Evolutionary conservation across 2,329 filamentous ascomycete genomes (phyloP).

Genomic region (Lecanicillium sp.): DNA sequence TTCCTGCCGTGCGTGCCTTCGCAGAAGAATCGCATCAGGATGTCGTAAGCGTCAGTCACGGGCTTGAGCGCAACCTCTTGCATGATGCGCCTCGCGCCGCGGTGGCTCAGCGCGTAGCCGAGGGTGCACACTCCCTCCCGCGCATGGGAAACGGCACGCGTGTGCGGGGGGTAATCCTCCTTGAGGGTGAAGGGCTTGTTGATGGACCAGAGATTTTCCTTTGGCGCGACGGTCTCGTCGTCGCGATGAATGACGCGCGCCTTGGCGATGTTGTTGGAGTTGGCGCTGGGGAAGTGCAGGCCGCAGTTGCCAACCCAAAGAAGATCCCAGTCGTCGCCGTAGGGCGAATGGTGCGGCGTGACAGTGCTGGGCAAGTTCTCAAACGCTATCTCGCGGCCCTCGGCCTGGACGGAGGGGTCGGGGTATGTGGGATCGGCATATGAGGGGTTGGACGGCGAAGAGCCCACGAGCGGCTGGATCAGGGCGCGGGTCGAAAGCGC

Average conservation of each 20-base stretch:
- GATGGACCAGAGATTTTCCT: conserved; percentile 27
- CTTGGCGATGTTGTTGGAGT: conserved; percentile 20
- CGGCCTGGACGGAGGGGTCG: conserved; percentile 10
- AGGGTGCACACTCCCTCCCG: conserved; percentile 35
- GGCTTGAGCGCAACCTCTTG: conserved; percentile 37
- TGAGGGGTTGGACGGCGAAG: not conserved
- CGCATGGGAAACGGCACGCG: conserved; percentile 37
- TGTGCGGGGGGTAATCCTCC: conserved; percentile 33
- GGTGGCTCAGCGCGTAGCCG: conserved; percentile 40
- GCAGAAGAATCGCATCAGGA: conserved; percentile 41
- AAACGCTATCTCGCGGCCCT: conserved; percentile 18
- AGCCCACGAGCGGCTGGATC: conserved; percentile 24
- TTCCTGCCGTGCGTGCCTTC: conserved; percentile 30
- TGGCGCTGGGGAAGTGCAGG: conserved; percentile 24
- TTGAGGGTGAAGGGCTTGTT: conserved; percentile 31
- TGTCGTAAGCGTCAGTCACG: conserved; percentile 35
- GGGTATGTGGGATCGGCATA: conserved; percentile 24
- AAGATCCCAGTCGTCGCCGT: conserved; percentile 47
- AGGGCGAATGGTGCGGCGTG: conserved; percentile 30
- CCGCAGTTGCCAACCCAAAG: conserved; percentile 47
- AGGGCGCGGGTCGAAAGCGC: conserved; percentile 31
- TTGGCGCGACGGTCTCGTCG: conserved; percentile 31
- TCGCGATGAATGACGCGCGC: conserved; percentile 26
- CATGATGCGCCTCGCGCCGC: conserved; percentile 37
- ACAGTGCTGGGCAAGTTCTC: conserved; percentile 17